A percentile compares a stretch with the other conserved stretches of the same genome.
Conservation (phyloP, 192 early-diverging fungal species). For the Haplosporangium gracile region DNA sequence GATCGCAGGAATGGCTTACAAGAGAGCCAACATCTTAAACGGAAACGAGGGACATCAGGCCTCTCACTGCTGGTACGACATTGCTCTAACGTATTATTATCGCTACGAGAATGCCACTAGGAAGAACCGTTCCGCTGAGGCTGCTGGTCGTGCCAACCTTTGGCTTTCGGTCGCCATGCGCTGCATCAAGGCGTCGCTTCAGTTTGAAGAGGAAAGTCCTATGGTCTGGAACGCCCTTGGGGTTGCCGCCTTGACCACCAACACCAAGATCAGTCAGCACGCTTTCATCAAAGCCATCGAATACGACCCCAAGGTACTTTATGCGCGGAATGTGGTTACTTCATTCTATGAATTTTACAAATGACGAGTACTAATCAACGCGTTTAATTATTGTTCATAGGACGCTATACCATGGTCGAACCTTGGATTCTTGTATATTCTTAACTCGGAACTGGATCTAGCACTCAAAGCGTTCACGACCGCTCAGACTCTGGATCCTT, state of each 20-base stretch:
- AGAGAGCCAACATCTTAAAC: slow-evolving; percentile 62
- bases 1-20: slow-evolving; percentile 65
- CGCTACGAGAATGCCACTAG: slow-evolving; percentile 39
- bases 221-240: slow-evolving; percentile 84
- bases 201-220: slow-evolving; percentile 68
- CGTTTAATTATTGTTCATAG: slow-evolving; percentile 42
- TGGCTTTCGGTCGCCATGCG: slow-evolving; percentile 58
- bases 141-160: not conserved
- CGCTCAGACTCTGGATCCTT: slow-evolving; percentile 84
- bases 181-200: slow-evolving; percentile 70
- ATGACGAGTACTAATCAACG: not conserved
- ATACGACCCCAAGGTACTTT: slow-evolving; percentile 71
- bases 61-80: slow-evolving; percentile 66
- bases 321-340: not conserved
- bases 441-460: slow-evolving; percentile 79
- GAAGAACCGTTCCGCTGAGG: not conserved
- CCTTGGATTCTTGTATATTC: slow-evolving; percentile 84
- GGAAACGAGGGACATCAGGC: slow-evolving; percentile 53
- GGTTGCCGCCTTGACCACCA: slow-evolving; percentile 61
- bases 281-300: slow-evolving; percentile 86
- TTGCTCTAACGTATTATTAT: slow-evolving; percentile 63
- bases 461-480: slow-evolving; percentile 78
- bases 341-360: not conserved
- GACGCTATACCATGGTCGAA: slow-evolving; percentile 81
- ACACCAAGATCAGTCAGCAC: slow-evolving; percentile 81